A percentile compares a stretch with the other conserved stretches of the same genome.
Conservation (phyloP, 2,329 filamentous ascomycete genomes). For the Verticillium klebahnii region DNA sequence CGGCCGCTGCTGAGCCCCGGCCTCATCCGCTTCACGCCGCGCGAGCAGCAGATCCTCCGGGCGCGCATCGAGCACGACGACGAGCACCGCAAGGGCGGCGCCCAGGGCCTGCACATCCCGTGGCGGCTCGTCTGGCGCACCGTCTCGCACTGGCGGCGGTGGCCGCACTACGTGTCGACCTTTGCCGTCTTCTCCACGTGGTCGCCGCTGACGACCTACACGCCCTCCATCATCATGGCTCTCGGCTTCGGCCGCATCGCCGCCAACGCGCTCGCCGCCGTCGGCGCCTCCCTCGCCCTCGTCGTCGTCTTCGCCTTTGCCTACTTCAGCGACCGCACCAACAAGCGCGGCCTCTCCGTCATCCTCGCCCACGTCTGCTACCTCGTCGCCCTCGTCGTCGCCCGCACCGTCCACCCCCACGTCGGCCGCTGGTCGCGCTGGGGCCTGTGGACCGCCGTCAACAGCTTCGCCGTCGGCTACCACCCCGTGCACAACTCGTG, state of each 20-base stretch:
- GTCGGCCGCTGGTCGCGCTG: constrained; percentile 43
- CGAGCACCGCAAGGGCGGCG: constrained; percentile 21
- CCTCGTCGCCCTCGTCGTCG: constrained; percentile 35
- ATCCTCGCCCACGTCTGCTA: constrained; percentile 40
- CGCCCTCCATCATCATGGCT: constrained; percentile 38
- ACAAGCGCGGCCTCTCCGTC: constrained; percentile 36
- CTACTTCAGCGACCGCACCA: constrained; percentile 41
- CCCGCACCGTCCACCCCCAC: constrained; percentile 33
- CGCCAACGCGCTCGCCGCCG: constrained; percentile 42
- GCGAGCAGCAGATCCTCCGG: constrained; percentile 27
- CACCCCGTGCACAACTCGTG: constrained; percentile 50
- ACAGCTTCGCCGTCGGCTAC: constrained; percentile 46
- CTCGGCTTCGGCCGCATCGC: constrained; percentile 39
- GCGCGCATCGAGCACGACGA: constrained; percentile 28
- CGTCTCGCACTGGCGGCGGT: constrained; percentile 37
- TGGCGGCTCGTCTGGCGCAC: constrained; percentile 36
- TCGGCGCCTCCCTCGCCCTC: constrained; percentile 37
- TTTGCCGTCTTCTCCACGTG: constrained; percentile 48
- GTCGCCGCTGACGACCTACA: constrained; percentile 47
- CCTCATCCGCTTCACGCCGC: constrained; percentile 28
- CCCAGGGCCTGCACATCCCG: constrained; percentile 30
- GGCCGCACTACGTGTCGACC: constrained; percentile 44
- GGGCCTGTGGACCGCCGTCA: constrained; percentile 46
- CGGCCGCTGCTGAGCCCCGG: constrained; percentile 31
- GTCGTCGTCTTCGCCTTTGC: constrained; percentile 43